Evolutionary conservation across 371 early-diverging fungal genomes (phyloP), one percentile per base, ranked within the genome.

Genomic region (Apophysomyces elegans): DNA sequence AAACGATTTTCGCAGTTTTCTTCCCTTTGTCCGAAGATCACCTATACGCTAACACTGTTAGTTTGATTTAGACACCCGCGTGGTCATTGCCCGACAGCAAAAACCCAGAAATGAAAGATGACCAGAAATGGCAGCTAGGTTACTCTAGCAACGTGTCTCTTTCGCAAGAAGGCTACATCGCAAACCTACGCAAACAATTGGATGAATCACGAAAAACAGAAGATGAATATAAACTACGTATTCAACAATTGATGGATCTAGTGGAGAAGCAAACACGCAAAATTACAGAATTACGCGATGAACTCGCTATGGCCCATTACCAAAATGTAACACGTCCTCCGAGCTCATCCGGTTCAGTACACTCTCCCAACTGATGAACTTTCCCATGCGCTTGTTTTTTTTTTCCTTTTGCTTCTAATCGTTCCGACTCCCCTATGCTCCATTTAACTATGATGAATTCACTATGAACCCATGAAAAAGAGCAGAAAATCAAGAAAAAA

Each of bases 211-310:
- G 21, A 9, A 50, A 50, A 11, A 21, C 54, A 5, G 54, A 50
- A 21, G 21, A 16, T 21, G 54, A 50, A 50, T 50, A 50, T 11
- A 50, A 50, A 50, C n/a, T 50, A 18, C 54, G 54, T 9, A 50
- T 50, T 26, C 54, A 50, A 50, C 54, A 50, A 21, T 21, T 50
- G 4, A 50, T 50, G 54, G 54, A 50, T 9, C 54, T 50, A 2
- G 54, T 50, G 54, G 54, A 50, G 54, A 50, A 50, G 54, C 54
- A 50, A 50, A 50, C 54, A 4, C 16, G 54, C 9, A 50, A 50
- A 50, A 50, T 50, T 6, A 21, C 54, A 26, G 35, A 50, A 21
- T 26, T 50, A 26, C 54, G 54, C 2, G 54, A 50, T 11, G 54
- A 50, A 21, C 18, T 50, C 7, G 21, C 54, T 7, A 50, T 26